A percentile compares a stretch with the other conserved stretches of the same genome.
Conservation (phyloP, 2,329 filamentous ascomycete species). For the Cladosporium colombiae region DNA sequence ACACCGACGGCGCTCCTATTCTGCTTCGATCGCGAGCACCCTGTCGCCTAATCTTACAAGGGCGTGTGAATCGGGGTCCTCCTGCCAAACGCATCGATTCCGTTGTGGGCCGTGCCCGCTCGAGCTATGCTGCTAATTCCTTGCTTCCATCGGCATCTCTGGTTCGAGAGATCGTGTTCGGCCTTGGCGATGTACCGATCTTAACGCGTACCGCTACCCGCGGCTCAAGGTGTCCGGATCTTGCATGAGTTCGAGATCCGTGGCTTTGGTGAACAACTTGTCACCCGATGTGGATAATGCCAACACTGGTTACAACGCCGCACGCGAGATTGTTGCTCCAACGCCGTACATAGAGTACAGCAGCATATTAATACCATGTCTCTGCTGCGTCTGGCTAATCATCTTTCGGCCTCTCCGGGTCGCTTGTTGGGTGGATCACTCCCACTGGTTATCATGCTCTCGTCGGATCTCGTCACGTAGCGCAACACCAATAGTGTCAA, state of each 20-base stretch:
- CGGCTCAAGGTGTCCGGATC: not conserved
- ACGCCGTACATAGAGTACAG: not conserved
- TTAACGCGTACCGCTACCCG: not conserved
- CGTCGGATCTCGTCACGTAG: not conserved
- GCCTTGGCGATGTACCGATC: conserved; percentile 1
- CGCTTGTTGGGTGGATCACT: not conserved
- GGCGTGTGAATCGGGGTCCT: not conserved
- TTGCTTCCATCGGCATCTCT: not conserved
- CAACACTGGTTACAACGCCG: not conserved
- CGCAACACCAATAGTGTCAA: not conserved
- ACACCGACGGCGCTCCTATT: not conserved
- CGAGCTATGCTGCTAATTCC: conserved; percentile 1
- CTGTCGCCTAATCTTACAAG: not conserved
- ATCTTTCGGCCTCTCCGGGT: not conserved
- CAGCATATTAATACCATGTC: not conserved
- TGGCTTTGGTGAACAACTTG: conserved; percentile 10
- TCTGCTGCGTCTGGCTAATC: not conserved
- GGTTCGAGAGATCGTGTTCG: not conserved
- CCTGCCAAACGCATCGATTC: not conserved
- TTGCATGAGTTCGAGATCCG: not conserved
- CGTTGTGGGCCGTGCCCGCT: conserved; percentile 1
- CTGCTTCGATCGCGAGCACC: conserved; percentile 12
- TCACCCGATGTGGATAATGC: not conserved
- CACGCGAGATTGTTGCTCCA: not conserved
- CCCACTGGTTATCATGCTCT: not conserved